These are phyloP conservation scores for Ustilago cynodontis DNA, from an alignment of 1,284 basidiomycete genomes.

Conservation along the genomic window DNA sequence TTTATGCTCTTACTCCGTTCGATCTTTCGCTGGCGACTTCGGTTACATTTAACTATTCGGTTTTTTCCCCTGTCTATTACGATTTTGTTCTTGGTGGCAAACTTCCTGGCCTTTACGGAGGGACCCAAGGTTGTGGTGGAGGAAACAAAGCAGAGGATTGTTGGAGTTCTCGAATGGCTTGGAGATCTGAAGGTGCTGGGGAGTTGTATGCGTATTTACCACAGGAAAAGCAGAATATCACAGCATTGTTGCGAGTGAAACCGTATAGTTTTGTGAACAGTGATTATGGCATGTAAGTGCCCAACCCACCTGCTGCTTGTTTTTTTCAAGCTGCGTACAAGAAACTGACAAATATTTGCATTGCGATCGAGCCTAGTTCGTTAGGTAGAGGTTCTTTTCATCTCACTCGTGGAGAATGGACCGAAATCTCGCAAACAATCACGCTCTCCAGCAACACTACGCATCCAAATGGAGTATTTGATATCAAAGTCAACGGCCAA, in stretches of 20 bases:
- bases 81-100: conserved; percentile 71
- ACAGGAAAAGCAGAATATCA: conserved; percentile 36
- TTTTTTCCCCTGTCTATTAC: conserved; percentile 70
- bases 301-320: no score
- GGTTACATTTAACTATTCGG: conserved; percentile 64
- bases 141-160: conserved; percentile 70
- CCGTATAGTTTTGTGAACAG: conserved; percentile 42
- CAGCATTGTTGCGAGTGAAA: conserved; percentile 24
- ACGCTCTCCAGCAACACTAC: conserved; percentile 11
- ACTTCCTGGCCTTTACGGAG: conserved; percentile 71
- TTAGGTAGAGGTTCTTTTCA: conserved; percentile 46
- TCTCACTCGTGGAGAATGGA: conserved; percentile 35
- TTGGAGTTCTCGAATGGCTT: conserved; percentile 71
- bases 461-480: conserved; percentile 29
- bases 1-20: conserved; percentile 31
- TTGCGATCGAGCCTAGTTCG: conserved; percentile 13
- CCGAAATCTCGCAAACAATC: conserved; percentile 43
- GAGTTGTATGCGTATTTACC: conserved; percentile 75
- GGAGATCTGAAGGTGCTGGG: conserved; percentile 61
- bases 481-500: conserved; percentile 30
- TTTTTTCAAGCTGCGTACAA: no score
- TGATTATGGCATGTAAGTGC: conserved; percentile 49
- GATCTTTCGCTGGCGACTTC: conserved; percentile 9
- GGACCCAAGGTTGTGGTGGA: conserved; percentile 71
- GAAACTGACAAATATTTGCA: neutral